A percentile compares a stretch with the other conserved stretches of the same genome.
These are phyloP conservation scores for Ophiocordyceps sinensis DNA, from an alignment of 2,329 filamentous ascomycete species.

Conservation along the genomic window DNA sequence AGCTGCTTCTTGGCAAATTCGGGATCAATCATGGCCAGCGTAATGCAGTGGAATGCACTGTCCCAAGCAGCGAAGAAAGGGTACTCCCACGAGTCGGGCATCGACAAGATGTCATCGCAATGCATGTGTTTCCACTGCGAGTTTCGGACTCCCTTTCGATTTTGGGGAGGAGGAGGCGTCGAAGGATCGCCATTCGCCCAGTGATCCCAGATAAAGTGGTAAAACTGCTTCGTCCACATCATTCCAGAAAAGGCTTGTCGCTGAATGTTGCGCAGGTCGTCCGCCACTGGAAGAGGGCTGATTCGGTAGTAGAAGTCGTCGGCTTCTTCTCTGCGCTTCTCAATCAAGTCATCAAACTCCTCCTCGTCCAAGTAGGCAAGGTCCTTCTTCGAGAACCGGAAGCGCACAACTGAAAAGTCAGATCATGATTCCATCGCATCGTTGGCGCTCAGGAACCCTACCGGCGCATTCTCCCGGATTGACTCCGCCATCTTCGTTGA, in stretches of 20 bases:
- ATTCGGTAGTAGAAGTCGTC: constrained; percentile 94
- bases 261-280: constrained; percentile 89
- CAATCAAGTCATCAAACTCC: constrained; percentile 78
- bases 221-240: constrained; percentile 98
- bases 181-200: constrained; percentile 91
- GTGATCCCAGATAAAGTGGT: constrained; percentile 93
- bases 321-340: constrained; percentile 73
- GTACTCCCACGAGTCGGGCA: constrained; percentile 98
- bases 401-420: constrained; percentile 56
- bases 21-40: constrained; percentile 90
- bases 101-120: constrained; percentile 87
- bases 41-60: constrained; percentile 92
- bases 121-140: constrained; percentile 88
- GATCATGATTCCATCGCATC: not conserved
- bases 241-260: constrained; percentile 89
- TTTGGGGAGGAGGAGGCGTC: constrained; percentile 72
- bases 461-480: constrained; percentile 83
- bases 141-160: constrained; percentile 71
- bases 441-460: constrained; percentile 18
- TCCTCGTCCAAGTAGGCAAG: constrained; percentile 82
- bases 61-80: constrained; percentile 98
- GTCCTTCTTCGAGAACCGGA: constrained; percentile 65
- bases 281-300: constrained; percentile 83
- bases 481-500: constrained; percentile 80
- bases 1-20: constrained; percentile 98